Percentiles rank a stretch among this genome's conserved stretches.
These are phyloP conservation scores for Thymus quinquecostatus DNA, from an alignment of 257 asterid species.

Conservation along the genomic window DNA sequence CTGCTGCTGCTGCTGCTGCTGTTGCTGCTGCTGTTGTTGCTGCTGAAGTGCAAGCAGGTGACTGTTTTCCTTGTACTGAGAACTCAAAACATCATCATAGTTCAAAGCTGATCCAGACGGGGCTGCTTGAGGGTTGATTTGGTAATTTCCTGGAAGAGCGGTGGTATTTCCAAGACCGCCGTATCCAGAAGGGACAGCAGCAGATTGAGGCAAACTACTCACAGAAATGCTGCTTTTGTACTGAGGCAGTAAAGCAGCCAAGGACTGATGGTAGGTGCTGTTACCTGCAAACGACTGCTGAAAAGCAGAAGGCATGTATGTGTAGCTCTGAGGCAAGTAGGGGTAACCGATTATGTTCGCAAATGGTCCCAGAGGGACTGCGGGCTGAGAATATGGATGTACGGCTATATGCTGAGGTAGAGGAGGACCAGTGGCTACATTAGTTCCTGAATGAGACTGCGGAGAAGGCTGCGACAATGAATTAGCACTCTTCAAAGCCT, in stretches of 20 bases:
- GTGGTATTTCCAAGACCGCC: constrained; percentile 55
- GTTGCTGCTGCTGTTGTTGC: constrained; percentile 90
- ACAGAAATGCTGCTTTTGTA: constrained; percentile 65
- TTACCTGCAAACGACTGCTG: constrained; percentile 72
- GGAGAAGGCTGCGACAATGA: constrained; percentile 59
- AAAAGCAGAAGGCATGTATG: constrained; percentile 76
- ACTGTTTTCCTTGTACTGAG: constrained; percentile 74
- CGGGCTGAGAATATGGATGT: constrained; percentile 72
- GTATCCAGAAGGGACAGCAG: constrained; percentile 74
- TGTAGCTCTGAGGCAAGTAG: constrained; percentile 68
- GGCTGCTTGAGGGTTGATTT: constrained; percentile 63
- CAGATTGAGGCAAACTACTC: constrained; percentile 76
- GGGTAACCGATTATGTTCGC: constrained; percentile 75
- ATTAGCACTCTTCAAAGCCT: constrained; percentile 65
- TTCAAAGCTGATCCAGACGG: constrained; percentile 57
- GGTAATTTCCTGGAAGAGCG: constrained; percentile 67
- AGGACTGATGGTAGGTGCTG: constrained; percentile 68
- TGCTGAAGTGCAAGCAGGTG: constrained; percentile 77
- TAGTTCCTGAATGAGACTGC: constrained; percentile 55
- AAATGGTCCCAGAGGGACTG: constrained; percentile 67
- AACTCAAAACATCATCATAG: constrained; percentile 69
- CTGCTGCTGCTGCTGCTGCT: constrained; percentile 79
- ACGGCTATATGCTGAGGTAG: constrained; percentile 73
- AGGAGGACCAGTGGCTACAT: constrained; percentile 66
- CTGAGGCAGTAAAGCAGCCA: constrained; percentile 68